A percentile compares a stretch with the other conserved stretches of the same genome.
phyloP scores from a whole-genome alignment of 371 early-diverging fungal species.

The Zopfochytrium polystomum region DNA sequence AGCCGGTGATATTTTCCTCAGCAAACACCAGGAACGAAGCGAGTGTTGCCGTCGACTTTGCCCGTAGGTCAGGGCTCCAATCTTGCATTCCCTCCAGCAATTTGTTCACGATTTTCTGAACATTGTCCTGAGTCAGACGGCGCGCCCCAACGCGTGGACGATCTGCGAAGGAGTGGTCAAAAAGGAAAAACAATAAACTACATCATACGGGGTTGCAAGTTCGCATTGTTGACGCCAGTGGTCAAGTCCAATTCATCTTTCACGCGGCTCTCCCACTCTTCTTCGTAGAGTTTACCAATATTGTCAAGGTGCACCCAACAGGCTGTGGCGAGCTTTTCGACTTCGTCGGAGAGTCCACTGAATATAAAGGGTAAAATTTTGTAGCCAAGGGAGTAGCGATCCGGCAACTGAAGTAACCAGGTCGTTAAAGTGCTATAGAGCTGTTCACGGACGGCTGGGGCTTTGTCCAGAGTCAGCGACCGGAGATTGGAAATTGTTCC shows the following conservation, averaged over 20 bases:
- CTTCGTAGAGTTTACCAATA: constrained; percentile 46
- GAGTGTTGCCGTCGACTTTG: constrained; percentile 38
- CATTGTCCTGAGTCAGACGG: constrained; percentile 49
- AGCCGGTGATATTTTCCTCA: constrained; percentile 50
- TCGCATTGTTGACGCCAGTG: constrained; percentile 16
- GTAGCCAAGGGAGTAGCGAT: constrained; percentile 47
- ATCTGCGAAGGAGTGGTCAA: constrained; percentile 12
- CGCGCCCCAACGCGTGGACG: constrained; percentile 49
- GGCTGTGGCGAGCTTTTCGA: constrained; percentile 22
- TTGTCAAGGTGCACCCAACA: constrained; percentile 31
- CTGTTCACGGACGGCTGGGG: constrained; percentile 43
- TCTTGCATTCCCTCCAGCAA: constrained; percentile 51
- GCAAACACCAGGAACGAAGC: constrained; percentile 33
- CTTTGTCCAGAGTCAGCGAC: constrained; percentile 38
- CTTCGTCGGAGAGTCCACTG: constrained; percentile 46
- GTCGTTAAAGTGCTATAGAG: constrained; percentile 33
- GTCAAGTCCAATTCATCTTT: constrained; percentile 53
- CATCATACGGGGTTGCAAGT: constrained; percentile 1
- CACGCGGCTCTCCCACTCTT: constrained; percentile 47
- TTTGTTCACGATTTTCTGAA: constrained; percentile 54
- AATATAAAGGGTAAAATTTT: constrained; percentile 46
- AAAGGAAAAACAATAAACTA: constrained; percentile 1
- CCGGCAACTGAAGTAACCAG: constrained; percentile 32
- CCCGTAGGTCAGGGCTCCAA: constrained; percentile 43
- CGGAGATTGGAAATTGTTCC: constrained; percentile 26